Conservation (phyloP, 1,284 basidiomycete genomes). For the Schizopora paradoxa region DNA sequence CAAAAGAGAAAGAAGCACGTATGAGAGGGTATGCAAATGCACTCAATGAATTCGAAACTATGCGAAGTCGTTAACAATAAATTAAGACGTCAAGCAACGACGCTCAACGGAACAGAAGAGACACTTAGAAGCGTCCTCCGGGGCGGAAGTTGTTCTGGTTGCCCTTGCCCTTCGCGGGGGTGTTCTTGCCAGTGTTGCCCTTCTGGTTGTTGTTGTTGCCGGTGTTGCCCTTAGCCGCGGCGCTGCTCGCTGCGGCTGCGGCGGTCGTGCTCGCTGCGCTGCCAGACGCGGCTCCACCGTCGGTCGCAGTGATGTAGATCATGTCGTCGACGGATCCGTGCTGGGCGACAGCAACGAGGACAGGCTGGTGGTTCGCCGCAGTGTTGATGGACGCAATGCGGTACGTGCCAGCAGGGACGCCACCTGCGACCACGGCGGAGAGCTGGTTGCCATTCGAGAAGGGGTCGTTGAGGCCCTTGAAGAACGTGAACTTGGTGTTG, state of each 20-base stretch:
- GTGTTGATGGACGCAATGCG: constrained; percentile 46
- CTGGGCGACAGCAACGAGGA: constrained; percentile 47
- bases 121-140: background rate
- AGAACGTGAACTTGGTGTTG: constrained; percentile 60
- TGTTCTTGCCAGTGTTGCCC: background rate
- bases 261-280: constrained; percentile 8
- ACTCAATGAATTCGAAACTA: too few species aligned
- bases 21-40: too few species aligned
- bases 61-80: too few species aligned
- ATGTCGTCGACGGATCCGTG: constrained; percentile 59
- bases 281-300: constrained; percentile 22
- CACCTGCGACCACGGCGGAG: constrained; percentile 49
- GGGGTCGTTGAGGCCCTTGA: constrained; percentile 56
- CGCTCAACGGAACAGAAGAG: background rate
- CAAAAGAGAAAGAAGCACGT: too few species aligned
- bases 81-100: background rate
- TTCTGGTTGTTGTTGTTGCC: constrained; percentile 3
- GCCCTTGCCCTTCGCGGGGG: background rate
- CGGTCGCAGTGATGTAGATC: constrained; percentile 53
- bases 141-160: constrained; percentile 2
- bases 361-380: constrained; percentile 60
- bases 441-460: constrained; percentile 47
- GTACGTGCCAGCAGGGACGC: constrained; percentile 55
- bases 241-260: constrained; percentile 14
- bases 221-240: constrained; percentile 11